These are phyloP conservation scores for Kandelia obovata DNA, from an alignment of 345 rosid genomes.

Conservation along the genomic window DNA sequence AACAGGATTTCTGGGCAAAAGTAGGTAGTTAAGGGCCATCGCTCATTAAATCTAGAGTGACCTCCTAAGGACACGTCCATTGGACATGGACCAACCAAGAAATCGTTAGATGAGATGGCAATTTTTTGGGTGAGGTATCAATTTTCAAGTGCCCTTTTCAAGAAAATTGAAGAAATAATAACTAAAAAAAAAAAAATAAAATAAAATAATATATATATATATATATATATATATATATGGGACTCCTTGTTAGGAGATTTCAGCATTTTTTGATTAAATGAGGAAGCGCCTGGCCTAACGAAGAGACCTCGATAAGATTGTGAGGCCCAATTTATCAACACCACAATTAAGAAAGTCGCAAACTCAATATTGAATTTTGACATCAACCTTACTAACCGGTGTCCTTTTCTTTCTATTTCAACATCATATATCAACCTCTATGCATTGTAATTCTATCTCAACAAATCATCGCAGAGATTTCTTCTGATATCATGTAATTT, in stretches of 20 bases:
- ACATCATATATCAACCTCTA: neutral
- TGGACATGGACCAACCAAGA: neutral
- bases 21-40: conserved; percentile 1
- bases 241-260: no score
- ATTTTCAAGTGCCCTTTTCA: neutral
- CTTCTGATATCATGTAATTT: no score
- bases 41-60: conserved; percentile 2
- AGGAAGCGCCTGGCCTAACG: neutral
- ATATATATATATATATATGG: no score
- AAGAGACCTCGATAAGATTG: neutral
- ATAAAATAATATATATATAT: no score
- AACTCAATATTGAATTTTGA: neutral
- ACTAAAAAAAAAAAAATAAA: no score
- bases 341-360: neutral
- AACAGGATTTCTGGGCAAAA: neutral
- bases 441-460: neutral
- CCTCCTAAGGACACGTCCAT: neutral
- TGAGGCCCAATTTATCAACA: neutral
- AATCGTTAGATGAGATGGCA: neutral
- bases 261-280: neutral
- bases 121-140: conserved; percentile 5
- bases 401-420: neutral
- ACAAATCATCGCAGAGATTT: no score
- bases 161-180: neutral
- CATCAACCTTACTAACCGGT: neutral